A percentile compares a stretch with the other conserved stretches of the same genome.
These are phyloP conservation scores for Aspergillus sergii DNA, from an alignment of 2,329 filamentous ascomycete species.

Conservation along the genomic window DNA sequence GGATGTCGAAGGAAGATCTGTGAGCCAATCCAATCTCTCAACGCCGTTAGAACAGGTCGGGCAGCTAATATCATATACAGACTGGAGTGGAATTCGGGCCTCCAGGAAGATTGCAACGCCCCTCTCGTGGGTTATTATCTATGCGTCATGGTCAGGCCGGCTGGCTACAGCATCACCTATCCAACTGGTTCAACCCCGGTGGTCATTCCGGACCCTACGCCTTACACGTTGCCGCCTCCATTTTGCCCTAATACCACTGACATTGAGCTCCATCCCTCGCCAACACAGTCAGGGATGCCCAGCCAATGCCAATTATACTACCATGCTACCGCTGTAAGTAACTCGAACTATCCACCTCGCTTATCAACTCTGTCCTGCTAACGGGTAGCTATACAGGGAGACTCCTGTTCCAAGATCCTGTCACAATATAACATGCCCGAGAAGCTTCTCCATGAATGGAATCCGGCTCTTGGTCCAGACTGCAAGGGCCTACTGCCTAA, in stretches of 20 bases:
- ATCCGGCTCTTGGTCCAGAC: constrained; percentile 13
- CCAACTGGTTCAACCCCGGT: background rate
- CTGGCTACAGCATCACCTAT: background rate
- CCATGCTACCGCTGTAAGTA: constrained; percentile 8
- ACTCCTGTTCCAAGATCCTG: constrained; percentile 13
- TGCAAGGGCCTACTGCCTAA: constrained; percentile 8
- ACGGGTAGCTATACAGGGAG: background rate
- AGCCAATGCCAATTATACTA: constrained; percentile 8
- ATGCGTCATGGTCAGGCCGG: constrained; percentile 7
- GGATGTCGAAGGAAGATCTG: constrained; percentile 11
- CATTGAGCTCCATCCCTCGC: background rate
- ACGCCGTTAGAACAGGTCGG: no score
- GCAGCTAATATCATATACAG: constrained; percentile 1
- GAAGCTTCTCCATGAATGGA: constrained; percentile 12
- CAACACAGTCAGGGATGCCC: constrained; percentile 8
- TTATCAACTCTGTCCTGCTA: background rate
- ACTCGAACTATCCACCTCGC: no score
- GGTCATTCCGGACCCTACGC: background rate
- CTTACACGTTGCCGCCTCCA: background rate
- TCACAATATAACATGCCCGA: background rate
- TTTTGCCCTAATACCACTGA: background rate
- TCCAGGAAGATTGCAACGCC: constrained; percentile 11
- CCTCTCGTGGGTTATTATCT: constrained; percentile 14
- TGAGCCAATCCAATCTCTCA: background rate
- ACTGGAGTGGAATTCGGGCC: constrained; percentile 17